Evolutionary conservation across 345 rosid genomes (phyloP), one percentile per base, ranked within the genome.

Genomic region (Citrus medica): DNA sequence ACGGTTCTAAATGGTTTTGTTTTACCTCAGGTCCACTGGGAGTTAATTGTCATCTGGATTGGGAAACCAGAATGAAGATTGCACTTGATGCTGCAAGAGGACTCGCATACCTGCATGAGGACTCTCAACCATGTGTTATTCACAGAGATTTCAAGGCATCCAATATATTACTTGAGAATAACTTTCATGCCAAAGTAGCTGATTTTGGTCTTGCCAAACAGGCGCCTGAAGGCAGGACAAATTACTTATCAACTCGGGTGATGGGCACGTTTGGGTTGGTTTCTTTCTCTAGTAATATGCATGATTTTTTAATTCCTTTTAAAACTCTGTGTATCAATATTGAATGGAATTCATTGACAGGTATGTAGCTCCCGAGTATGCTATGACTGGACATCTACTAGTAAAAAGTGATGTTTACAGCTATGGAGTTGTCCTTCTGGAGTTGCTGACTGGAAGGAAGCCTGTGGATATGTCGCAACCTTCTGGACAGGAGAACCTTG

Each of bases 21-120:
- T 81, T 76, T 84, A 79, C 74, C 87, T 82, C 82, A 96, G 99
- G 99, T 83, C 95, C 93, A 69, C 82, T 91, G 37, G 98, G 99
- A 78, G 85, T 91, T 70, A 94, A 94, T 74, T 94, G 97, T 84
- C 99, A 97, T 78, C 82, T 96, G 81, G 95, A 92, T 75, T 96
- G 99, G 99, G 99, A 94, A 76, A 90, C 95, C 21, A 89, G 98
- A 84, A 96, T 96, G 98, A 96, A 94, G 88, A 94, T 96, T 79
- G 99, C 99, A 61, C 98, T 96, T 79, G 99, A 96, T 89, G 97
- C 98, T 75, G 99, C 99, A 24, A 91, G 98, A 89, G 99, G 98
- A 77, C 98, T 92, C 79, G 92, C 98, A 2, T 96, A 96, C 85
- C 87, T 96, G 58, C 99, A 96, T 42, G 98, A 96, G 89, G 99